phyloP scores from a whole-genome alignment of 1,284 basidiomycete species.

The Irpex rosettiformis region DNA sequence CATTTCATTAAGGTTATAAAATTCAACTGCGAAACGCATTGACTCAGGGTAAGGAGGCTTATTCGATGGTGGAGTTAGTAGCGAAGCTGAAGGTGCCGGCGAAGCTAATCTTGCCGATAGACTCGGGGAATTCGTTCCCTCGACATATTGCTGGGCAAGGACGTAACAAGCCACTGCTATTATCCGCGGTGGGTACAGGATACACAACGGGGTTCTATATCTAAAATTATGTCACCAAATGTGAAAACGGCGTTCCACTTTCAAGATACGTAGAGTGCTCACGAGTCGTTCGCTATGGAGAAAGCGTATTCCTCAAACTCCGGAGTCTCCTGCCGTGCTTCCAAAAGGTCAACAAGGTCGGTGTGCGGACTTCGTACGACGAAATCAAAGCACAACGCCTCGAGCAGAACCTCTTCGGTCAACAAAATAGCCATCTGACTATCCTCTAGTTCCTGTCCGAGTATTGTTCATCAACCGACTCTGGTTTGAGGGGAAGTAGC shows the following conservation, averaged over 20 bases:
- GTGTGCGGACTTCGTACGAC: conserved; percentile 81
- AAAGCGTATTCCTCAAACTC: conserved; percentile 66
- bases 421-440: conserved; percentile 73
- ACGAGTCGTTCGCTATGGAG: conserved; percentile 85
- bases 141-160: conserved; percentile 64
- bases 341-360: conserved; percentile 66
- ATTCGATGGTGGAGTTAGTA: conserved; percentile 59
- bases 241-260: too few relatives aligned
- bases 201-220: conserved; percentile 72
- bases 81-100: conserved; percentile 28
- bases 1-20: conserved; percentile 56
- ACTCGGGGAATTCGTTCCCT: conserved; percentile 69
- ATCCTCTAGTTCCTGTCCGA: conserved; percentile 75
- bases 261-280: too few relatives aligned
- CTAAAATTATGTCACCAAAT: too few relatives aligned
- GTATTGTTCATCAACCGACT: conserved; percentile 6
- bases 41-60: conserved; percentile 69
- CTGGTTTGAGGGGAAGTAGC: neutral
- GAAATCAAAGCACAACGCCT: conserved; percentile 91
- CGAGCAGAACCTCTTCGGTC: conserved; percentile 82
- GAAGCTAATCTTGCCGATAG: conserved; percentile 54
- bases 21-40: conserved; percentile 61
- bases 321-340: conserved; percentile 42
- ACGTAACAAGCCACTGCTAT: conserved; percentile 74
- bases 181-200: conserved; percentile 62